A percentile compares a stretch with the other conserved stretches of the same genome.
Evolutionary conservation across 495 filamentous ascomycete species (phyloP).

Genomic region (Diplogelasinospora grovesii): DNA sequence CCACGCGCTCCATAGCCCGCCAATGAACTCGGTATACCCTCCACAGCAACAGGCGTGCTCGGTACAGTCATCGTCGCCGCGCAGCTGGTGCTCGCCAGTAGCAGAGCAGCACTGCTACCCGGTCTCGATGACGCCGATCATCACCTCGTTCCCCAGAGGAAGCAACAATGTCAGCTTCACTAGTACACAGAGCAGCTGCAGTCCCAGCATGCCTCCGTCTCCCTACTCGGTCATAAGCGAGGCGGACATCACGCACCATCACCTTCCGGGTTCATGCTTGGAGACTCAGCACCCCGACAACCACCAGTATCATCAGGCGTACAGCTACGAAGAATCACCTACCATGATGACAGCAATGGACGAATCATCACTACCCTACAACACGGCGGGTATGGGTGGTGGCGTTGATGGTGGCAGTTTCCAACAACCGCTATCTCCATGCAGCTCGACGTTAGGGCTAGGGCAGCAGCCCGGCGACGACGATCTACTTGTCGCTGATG

Average conservation of each 20-base stretch:
- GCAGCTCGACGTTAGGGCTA: slow-evolving; percentile 15
- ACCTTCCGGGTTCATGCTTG: no score
- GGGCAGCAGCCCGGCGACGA: neutral
- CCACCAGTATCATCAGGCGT: no score
- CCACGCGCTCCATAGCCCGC: slow-evolving; percentile 24
- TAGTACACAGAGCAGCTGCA: neutral
- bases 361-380: no score
- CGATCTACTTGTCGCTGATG: no score
- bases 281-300: no score
- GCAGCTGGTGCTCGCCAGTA: slow-evolving; percentile 24
- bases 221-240: no score
- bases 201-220: no score
- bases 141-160: slow-evolving; percentile 2
- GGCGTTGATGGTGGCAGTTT: no score
- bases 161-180: slow-evolving; percentile 5
- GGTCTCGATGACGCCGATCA: slow-evolving; percentile 4
- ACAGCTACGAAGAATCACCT: no score
- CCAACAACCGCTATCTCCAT: slow-evolving; percentile 13
- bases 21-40: slow-evolving; percentile 6
- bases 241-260: no score
- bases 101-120: slow-evolving; percentile 19
- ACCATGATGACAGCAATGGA: no score
- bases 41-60: slow-evolving; percentile 11
- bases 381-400: no score
- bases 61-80: slow-evolving; percentile 22